Evolutionary conservation across 148 eudicot species (phyloP).

Genomic region (Diospyros lotus): DNA sequence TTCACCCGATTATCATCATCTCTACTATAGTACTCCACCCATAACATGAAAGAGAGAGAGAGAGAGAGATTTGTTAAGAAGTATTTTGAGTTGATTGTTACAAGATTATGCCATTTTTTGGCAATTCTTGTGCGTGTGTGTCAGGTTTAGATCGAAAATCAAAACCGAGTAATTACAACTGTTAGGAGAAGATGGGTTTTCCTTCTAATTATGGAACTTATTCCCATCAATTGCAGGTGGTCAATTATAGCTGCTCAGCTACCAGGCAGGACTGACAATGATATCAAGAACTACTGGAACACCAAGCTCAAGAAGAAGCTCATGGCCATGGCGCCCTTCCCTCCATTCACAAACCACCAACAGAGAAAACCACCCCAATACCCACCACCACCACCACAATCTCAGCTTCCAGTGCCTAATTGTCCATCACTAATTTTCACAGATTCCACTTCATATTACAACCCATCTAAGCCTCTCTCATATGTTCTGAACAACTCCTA

Average conservation of each 20-base stretch:
- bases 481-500: slow-evolving; percentile 8
- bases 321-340: slow-evolving; percentile 9
- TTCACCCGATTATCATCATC: background rate
- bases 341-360: background rate
- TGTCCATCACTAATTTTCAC: slow-evolving; percentile 3
- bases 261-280: slow-evolving; percentile 46
- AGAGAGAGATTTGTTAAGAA: background rate
- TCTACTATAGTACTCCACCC: background rate
- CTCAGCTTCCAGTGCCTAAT: background rate
- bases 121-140: slow-evolving; percentile 8
- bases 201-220: slow-evolving; percentile 5
- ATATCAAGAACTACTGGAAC: slow-evolving; percentile 55
- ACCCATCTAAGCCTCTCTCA: slow-evolving; percentile 9
- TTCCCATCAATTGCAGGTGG: slow-evolving; percentile 28
- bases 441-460: slow-evolving; percentile 15
- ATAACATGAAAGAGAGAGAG: background rate
- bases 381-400: slow-evolving; percentile 6
- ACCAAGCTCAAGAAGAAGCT: slow-evolving; percentile 46
- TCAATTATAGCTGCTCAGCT: slow-evolving; percentile 42
- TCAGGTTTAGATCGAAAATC: slow-evolving; percentile 18
- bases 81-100: background rate
- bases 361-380: slow-evolving; percentile 10
- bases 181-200: slow-evolving; percentile 1
- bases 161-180: background rate
- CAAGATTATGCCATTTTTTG: slow-evolving; percentile 3